These are phyloP conservation scores for Claviceps maximensis DNA, from an alignment of 2,329 filamentous ascomycete genomes.

Conservation along the genomic window DNA sequence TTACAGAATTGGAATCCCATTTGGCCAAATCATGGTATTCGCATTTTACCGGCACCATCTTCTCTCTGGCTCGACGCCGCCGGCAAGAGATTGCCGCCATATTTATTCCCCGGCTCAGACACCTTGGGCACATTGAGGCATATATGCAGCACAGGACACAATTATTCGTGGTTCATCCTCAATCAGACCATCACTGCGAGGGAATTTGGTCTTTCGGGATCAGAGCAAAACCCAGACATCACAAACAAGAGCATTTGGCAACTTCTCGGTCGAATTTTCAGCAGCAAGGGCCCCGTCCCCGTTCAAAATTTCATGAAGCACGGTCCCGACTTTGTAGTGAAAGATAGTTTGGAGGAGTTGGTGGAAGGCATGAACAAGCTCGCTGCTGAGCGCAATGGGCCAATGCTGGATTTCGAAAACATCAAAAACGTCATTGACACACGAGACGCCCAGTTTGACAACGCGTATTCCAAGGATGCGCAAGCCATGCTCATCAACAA, in stretches of 20 bases:
- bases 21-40: conserved; percentile 48
- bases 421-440: conserved; percentile 35
- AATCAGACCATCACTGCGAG: conserved; percentile 45
- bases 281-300: conserved; percentile 35
- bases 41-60: conserved; percentile 45
- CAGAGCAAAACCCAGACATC: conserved; percentile 50
- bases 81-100: conserved; percentile 42
- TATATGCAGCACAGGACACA: conserved; percentile 47
- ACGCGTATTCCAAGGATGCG: conserved; percentile 44
- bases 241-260: conserved; percentile 43
- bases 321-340: conserved; percentile 45
- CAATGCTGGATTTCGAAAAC: conserved; percentile 29
- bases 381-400: conserved; percentile 30
- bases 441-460: conserved; percentile 42
- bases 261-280: conserved; percentile 36
- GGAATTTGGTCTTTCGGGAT: conserved; percentile 49
- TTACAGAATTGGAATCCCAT: conserved; percentile 49
- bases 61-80: conserved; percentile 50
- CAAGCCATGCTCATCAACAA: conserved; percentile 50
- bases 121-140: conserved; percentile 44
- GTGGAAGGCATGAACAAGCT: conserved; percentile 47
- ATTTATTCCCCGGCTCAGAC: conserved; percentile 43
- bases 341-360: conserved; percentile 40
- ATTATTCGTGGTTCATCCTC: conserved; percentile 51
- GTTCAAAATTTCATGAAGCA: conserved; percentile 47